Base-by-base conservation (phyloP, 164 flowering plant species). In the grape (Vitis vinifera) region DNA sequence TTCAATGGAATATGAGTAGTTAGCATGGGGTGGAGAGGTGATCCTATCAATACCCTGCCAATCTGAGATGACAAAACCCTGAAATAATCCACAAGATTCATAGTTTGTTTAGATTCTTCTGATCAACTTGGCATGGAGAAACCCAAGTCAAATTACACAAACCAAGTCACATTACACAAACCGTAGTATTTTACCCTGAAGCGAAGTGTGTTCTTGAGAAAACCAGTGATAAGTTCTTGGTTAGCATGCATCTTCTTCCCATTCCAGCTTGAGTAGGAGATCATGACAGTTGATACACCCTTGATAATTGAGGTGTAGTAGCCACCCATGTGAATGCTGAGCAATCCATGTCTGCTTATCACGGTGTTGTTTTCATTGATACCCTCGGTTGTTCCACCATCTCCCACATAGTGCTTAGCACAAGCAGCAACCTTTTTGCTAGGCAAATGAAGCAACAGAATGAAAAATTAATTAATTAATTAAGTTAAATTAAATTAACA, bases 21-120 rank as follows among this genome's bases (percentile, higher is more conserved):
- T 73, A 27, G 73, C 71, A 66, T 73, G 74, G n/a, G 77, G 71
- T 12, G 80, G 80, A 61, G 71, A 17, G 13, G 80, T 77, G 69
- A 77, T 77, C 44, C 77, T 73, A 53, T 77, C 80, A 14, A 77
- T 63, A 49, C 80, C 80, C 65, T 73, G 19, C 77, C 74, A 73
- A 63, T 77, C 80, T 47, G 80, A 69, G 66, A 77, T 77, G n/a
- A 77, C 80, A 77, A 77, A 77, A 23, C 80, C 77, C 80, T 77
- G 74, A 19, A 59, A 17, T 15, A 63, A 56, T 14, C n/a, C 9
- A 49, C 2, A 27, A 62, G 19, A 9, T 60, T 51, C 9, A 15
- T 13, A 16, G 3, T 17, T 17, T 0, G 15, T 15, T 63, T 9
- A 37, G 44, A 37, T 37, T 37, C 44, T 37, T 44, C 60, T 55